Evolutionary conservation across 352 stramenopile genomes (phyloP), one percentile per base, ranked within the genome.

Genomic region (Phytopythium sindhum): DNA sequence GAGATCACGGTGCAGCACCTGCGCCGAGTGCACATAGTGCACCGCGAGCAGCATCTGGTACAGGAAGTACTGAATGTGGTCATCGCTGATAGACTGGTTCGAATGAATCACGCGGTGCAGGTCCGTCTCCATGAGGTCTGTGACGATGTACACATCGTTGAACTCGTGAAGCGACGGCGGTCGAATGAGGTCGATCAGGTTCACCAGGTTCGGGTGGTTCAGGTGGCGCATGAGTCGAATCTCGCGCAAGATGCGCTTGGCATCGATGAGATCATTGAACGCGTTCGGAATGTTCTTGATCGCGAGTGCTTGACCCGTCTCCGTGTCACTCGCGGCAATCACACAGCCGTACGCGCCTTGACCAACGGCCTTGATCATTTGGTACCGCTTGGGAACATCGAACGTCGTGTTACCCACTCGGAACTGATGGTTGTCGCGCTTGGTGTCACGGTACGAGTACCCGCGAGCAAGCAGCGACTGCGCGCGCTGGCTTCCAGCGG

Each of bases 241-340:
- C 70, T 96, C 89, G 37, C 88, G 84, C 47, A 96, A 67, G 60
- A 94, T 96, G 28, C 87, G 86, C 77, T 95, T 95, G 19, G 87
- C 84, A 63, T 96, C 89, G 45, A 93, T 90, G 33, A 95, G 67
- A 65, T 96, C 87, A 41, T 94, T 93, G 60, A 97, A 97, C 6
- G 94, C 94, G 65, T 97, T 97, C 33, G 94, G 91, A 17, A 98
- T 91, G 80, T 98, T 98, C 74, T 98, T 98, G 69, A 98, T 98
- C 7, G 94, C 96, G 31, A 98, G 89, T 58, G 94, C 88, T 54
- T 89, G 82, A 2, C 90, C 86, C 2, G 88, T 95, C 58, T 93
- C 84, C 52, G 78, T 95, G 70, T 95, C 84, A 56, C 88, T 96
- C 21, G 83, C 84, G 52, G 86, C 86, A 57, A 98, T 96, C 56